These are phyloP conservation scores for Penstemon eatonii DNA, from an alignment of 257 asterid species.

Conservation along the genomic window DNA sequence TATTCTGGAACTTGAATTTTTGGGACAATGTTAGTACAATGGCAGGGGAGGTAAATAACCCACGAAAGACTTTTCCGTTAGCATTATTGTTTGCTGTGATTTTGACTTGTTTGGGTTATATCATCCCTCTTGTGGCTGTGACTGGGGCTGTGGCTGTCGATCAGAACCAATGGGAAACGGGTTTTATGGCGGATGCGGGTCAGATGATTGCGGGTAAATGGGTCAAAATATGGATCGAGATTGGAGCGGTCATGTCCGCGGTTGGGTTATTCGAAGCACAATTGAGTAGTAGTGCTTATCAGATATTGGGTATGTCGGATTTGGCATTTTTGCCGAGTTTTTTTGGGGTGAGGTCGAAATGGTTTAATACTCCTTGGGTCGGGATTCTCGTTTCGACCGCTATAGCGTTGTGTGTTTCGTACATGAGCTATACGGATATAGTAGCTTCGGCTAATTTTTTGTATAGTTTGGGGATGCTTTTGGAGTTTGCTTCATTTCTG, in stretches of 20 bases:
- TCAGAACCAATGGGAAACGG: constrained; percentile 64
- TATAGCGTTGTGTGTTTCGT: constrained; percentile 56
- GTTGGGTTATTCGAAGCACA: not conserved
- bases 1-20: constrained; percentile 75
- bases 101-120: constrained; percentile 60
- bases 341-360: constrained; percentile 43
- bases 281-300: constrained; percentile 58
- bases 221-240: constrained; percentile 9
- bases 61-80: constrained; percentile 51
- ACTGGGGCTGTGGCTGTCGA: constrained; percentile 61
- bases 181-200: constrained; percentile 67
- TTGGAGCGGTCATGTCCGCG: too few relatives aligned
- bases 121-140: constrained; percentile 68
- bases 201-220: constrained; percentile 55
- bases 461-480: constrained; percentile 72
- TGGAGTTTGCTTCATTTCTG: constrained; percentile 69
- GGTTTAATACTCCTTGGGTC: constrained; percentile 79
- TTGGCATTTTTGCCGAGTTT: constrained; percentile 44
- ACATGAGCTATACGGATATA: constrained; percentile 51
- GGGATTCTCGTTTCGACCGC: constrained; percentile 59
- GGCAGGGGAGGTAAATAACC: constrained; percentile 77
- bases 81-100: constrained; percentile 57
- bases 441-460: constrained; percentile 65
- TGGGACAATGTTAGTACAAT: constrained; percentile 81
- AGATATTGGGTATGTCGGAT: constrained; percentile 66